Evolutionary conservation across 2,329 filamentous ascomycete genomes (phyloP).

Genomic region (Acrodontium crateriforme): DNA sequence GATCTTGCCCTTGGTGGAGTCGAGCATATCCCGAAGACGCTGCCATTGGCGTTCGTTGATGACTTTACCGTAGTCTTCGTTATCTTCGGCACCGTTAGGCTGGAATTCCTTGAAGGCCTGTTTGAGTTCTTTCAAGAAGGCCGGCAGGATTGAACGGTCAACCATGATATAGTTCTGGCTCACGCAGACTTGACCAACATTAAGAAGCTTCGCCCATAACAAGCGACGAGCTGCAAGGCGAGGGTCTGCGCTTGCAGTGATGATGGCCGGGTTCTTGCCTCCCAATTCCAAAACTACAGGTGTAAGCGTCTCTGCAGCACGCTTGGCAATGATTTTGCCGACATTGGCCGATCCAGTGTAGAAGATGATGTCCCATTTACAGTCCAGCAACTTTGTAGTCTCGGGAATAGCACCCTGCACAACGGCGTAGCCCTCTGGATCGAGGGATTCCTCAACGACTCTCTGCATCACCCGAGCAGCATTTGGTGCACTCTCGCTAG

Average conservation of each 20-base stretch:
- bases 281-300: constrained; percentile 83
- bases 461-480: constrained; percentile 68
- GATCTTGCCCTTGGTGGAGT: constrained; percentile 68
- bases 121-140: constrained; percentile 61
- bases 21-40: constrained; percentile 83
- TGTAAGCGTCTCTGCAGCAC: constrained; percentile 46
- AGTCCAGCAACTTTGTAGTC: constrained; percentile 65
- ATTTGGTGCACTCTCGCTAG: constrained; percentile 66
- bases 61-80: constrained; percentile 65
- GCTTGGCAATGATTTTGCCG: constrained; percentile 45
- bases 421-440: constrained; percentile 59
- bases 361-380: constrained; percentile 97
- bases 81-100: constrained; percentile 66
- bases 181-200: constrained; percentile 83
- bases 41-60: constrained; percentile 68
- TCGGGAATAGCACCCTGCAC: constrained; percentile 73
- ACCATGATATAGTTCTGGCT: constrained; percentile 86
- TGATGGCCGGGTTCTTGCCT: constrained; percentile 79
- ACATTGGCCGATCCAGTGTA: constrained; percentile 75
- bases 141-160: constrained; percentile 49
- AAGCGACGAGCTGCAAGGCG: constrained; percentile 69
- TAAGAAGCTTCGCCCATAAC: constrained; percentile 76
- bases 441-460: constrained; percentile 62
- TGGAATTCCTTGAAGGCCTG: constrained; percentile 62
- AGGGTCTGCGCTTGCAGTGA: constrained; percentile 71